These are phyloP conservation scores for Neonectria neomacrospora DNA, from an alignment of 2,329 filamentous ascomycete species.

Conservation along the genomic window DNA sequence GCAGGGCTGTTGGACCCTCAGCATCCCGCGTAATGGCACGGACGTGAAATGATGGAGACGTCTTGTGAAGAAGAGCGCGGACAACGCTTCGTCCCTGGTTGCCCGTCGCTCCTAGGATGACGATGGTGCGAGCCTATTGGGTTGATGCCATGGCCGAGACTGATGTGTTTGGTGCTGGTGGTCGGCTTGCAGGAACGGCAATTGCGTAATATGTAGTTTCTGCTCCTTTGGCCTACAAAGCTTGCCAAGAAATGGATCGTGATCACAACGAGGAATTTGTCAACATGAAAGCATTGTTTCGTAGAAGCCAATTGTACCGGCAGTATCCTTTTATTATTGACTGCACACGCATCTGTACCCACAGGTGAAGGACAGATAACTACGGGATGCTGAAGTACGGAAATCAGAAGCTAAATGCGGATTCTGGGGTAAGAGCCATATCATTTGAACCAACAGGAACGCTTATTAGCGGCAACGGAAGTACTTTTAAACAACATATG, in stretches of 20 bases:
- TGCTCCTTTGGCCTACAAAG: too few species aligned
- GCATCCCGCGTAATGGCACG: conserved; percentile 17
- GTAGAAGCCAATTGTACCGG: neutral
- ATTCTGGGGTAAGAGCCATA: too few species aligned
- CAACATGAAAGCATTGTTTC: too few species aligned
- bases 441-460: too few species aligned
- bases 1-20: neutral
- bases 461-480: too few species aligned
- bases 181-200: neutral
- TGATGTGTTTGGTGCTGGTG: neutral
- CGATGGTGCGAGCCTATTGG: conserved; percentile 15
- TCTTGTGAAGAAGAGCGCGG: conserved; percentile 8
- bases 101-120: conserved; percentile 24
- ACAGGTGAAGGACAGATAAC: neutral
- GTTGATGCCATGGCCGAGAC: conserved; percentile 2
- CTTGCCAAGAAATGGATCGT: too few species aligned
- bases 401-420: neutral
- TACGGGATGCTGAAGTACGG: neutral
- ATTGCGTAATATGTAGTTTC: neutral
- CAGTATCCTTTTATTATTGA: neutral
- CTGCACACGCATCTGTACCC: neutral
- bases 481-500: too few species aligned
- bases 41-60: conserved; percentile 10
- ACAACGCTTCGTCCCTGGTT: conserved; percentile 23
- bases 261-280: too few species aligned